These are phyloP conservation scores for Ammopiptanthus mongolicus DNA, from an alignment of 306 rosid species.

Conservation along the genomic window DNA sequence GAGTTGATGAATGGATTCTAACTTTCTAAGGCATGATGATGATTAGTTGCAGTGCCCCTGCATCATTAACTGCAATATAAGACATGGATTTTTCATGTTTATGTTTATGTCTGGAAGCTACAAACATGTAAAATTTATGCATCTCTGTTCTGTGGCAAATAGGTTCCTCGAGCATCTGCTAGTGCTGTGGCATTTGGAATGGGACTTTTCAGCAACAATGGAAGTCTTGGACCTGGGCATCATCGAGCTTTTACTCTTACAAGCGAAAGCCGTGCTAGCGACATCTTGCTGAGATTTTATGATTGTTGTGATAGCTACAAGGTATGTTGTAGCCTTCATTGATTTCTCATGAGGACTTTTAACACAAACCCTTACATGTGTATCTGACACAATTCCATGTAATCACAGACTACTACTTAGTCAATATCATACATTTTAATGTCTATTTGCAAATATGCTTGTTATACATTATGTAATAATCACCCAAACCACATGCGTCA, in stretches of 20 bases:
- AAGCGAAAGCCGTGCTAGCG: constrained; percentile 91
- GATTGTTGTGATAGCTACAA: constrained; percentile 81
- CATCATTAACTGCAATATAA: background rate
- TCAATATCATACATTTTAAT: constrained; percentile 1
- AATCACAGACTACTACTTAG: background rate
- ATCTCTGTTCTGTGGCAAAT: constrained; percentile 16
- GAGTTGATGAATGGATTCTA: background rate
- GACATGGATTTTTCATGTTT: background rate
- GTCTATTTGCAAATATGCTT: constrained; percentile 1
- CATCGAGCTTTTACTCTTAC: constrained; percentile 81
- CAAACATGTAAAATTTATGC: constrained; percentile 4
- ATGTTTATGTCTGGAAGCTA: background rate
- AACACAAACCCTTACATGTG: background rate
- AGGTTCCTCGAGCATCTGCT: constrained; percentile 92
- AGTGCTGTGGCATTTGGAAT: constrained; percentile 98
- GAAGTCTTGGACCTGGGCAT: constrained; percentile 72
- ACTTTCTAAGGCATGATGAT: background rate
- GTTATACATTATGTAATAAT: background rate
- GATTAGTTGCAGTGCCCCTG: background rate
- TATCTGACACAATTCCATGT: background rate
- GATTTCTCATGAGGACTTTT: background rate
- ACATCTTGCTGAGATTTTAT: constrained; percentile 61
- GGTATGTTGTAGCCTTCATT: constrained; percentile 41
- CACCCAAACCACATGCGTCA: background rate
- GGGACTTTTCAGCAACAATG: constrained; percentile 76